A percentile compares a stretch with the other conserved stretches of the same genome.
Conservation (phyloP, 257 asterid species). For the Gardenia jasminoides region DNA sequence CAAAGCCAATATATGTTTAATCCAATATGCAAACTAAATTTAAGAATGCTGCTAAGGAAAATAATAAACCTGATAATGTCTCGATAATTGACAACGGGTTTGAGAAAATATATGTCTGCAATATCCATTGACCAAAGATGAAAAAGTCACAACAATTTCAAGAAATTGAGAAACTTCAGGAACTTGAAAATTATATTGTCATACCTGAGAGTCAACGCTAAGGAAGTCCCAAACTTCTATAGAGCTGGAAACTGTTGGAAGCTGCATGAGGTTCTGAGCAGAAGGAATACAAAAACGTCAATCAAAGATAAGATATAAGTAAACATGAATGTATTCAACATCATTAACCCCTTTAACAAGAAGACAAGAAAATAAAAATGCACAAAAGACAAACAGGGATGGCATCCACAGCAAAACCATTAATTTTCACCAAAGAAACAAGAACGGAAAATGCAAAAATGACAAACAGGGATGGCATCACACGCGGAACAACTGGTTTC, state of each 20-base stretch:
- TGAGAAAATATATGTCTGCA: constrained; percentile 90
- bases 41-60: constrained; percentile 21
- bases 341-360: not conserved
- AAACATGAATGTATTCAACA: not conserved
- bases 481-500: not conserved
- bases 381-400: not conserved
- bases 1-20: constrained; percentile 22
- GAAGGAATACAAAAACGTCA: constrained; percentile 20
- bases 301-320: not conserved
- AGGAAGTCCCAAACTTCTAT: constrained; percentile 99
- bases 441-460: not conserved
- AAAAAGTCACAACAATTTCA: constrained; percentile 15
- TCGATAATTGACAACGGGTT: constrained; percentile 79
- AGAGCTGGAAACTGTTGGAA: constrained; percentile 79
- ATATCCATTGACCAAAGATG: constrained; percentile 20
- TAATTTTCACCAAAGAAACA: not conserved
- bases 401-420: not conserved
- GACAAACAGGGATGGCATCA: not conserved
- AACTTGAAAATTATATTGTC: constrained; percentile 22
- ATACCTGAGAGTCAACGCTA: constrained; percentile 97
- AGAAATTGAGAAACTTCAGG: constrained; percentile 16
- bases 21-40: constrained; percentile 5
- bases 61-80: constrained; percentile 72
- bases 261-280: constrained; percentile 80
- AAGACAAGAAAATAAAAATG: not conserved